Base-by-base conservation (phyloP, 1,139 yeast species). In the Saccharomyces hybrid region DNA sequence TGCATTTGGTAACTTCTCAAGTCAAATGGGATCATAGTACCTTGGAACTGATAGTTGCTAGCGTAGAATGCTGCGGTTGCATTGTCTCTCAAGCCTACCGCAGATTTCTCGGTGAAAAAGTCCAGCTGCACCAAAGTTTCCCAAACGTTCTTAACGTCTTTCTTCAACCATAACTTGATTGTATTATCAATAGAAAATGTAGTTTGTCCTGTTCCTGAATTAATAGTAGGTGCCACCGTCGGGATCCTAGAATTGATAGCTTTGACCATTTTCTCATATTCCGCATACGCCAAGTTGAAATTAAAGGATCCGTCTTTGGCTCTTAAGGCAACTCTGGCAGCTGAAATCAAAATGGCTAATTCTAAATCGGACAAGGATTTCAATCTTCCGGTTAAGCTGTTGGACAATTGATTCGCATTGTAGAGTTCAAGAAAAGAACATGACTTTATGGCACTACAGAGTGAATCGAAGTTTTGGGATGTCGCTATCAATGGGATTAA, bases 281-380 rank as follows among this genome's bases (percentile, higher is more conserved):
- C 98, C 46, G 83, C 83, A 67, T 84, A 86, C 0, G 86, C 87
- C 59, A 89, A 74, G 61, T 86, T 87, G 70, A 90, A 85, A 67
- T 89, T 91, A 25, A 84, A 75, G 9, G 60, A 50, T 27, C 76
- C 81, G 14, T 82, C 71, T 38, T 80, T 83, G 41, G 78, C 78
- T 63, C 84, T 85, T 55, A 81, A 76, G 23, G 82, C 75, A 57
- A 86, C 83, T 46, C 97, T 75, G 0, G 95, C 86, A 0, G 91
- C 86, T 47, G 90, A 82, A 5, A 90, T 81, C 7, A 87, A 72
- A 41, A 91, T 66, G 7, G 86, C 78, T 50, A 85, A 66, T 64
- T 91, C 97, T 27, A 87, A 69, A 52, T 84, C 84, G 1, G 95
- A 83, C 30, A 89, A 69, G 0, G 85, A 75, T 6, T 72, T 66